These are phyloP conservation scores for Colletotrichum plurivorum DNA, from an alignment of 2,329 filamentous ascomycete species.

Conservation along the genomic window DNA sequence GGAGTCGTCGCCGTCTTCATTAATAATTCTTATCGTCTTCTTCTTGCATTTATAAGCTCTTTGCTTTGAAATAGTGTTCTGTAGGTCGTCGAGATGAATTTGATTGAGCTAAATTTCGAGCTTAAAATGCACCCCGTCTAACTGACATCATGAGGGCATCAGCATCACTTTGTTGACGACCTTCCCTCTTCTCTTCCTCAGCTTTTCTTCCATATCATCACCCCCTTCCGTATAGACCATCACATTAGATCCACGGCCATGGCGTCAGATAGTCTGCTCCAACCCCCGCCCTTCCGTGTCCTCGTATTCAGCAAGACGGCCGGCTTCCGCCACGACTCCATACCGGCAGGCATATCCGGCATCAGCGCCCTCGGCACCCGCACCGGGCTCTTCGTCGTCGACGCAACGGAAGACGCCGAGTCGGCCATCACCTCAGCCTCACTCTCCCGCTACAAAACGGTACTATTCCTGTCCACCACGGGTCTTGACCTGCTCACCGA, in stretches of 20 bases:
- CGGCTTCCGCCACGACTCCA: constrained; percentile 56
- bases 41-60: background rate
- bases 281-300: constrained; percentile 45
- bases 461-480: constrained; percentile 56
- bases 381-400: constrained; percentile 48
- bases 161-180: background rate
- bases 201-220: background rate
- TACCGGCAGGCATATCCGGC: constrained; percentile 52
- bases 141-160: background rate
- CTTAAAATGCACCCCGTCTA: background rate
- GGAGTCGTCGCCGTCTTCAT: background rate
- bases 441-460: constrained; percentile 50
- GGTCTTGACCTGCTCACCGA: constrained; percentile 52
- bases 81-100: background rate
- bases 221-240: background rate
- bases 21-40: background rate
- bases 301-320: constrained; percentile 57
- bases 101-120: background rate
- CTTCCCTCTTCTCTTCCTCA: background rate
- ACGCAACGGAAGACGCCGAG: constrained; percentile 54
- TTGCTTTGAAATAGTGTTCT: background rate
- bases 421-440: constrained; percentile 47
- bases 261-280: background rate
- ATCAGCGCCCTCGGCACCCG: constrained; percentile 48
- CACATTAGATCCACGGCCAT: background rate